These are phyloP conservation scores for Bromus sterilis DNA, from an alignment of 176 grass and related monocot genomes.

Conservation along the genomic window DNA sequence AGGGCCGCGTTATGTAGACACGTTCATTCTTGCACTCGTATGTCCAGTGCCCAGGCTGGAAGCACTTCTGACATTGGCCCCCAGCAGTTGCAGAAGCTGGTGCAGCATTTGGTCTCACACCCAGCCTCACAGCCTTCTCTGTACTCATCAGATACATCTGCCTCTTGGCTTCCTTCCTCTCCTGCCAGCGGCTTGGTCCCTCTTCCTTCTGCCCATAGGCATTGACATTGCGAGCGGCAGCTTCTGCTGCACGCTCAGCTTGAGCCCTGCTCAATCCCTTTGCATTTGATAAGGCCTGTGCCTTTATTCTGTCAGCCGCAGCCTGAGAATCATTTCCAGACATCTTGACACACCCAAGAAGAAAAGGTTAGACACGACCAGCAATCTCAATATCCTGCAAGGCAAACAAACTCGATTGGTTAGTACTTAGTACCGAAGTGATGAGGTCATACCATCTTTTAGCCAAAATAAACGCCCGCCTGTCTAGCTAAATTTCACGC, in stretches of 20 bases:
- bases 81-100: conserved; percentile 14
- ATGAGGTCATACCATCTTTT: background rate
- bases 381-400: conserved; percentile 3
- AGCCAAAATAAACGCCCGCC: background rate
- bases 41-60: conserved; percentile 84
- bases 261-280: conserved; percentile 85
- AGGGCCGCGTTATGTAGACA: conserved; percentile 59
- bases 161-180: conserved; percentile 85
- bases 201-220: conserved; percentile 98
- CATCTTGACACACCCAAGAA: conserved; percentile 33
- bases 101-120: conserved; percentile 55
- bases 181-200: conserved; percentile 82
- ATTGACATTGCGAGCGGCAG: conserved; percentile 76
- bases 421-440: background rate
- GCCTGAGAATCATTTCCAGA: conserved; percentile 54
- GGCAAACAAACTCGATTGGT: background rate
- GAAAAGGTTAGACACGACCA: background rate
- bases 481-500: background rate
- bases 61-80: conserved; percentile 85
- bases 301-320: conserved; percentile 65
- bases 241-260: conserved; percentile 67
- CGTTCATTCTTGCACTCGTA: conserved; percentile 89
- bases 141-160: conserved; percentile 98
- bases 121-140: conserved; percentile 68
- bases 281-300: conserved; percentile 55